These are phyloP conservation scores for Rhododendron ovatum DNA, from an alignment of 148 eudicot genomes.

Conservation along the genomic window DNA sequence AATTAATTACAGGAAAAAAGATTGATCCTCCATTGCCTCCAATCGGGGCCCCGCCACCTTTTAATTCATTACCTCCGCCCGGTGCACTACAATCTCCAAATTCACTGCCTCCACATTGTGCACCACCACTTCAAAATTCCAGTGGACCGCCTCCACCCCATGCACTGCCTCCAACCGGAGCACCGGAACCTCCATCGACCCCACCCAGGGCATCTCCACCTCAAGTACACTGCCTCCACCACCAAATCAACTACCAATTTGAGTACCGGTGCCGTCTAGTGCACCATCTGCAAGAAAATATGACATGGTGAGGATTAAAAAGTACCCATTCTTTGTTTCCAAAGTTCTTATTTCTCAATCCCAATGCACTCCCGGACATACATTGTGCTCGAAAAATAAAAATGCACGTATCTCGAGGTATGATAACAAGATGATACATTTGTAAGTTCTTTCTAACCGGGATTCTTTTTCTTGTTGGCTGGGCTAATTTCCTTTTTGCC, in stretches of 20 bases:
- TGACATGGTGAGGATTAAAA: not conserved
- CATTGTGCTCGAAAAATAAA: too few relatives aligned
- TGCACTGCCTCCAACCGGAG: not conserved
- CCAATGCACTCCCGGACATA: too few relatives aligned
- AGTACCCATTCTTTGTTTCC: not conserved
- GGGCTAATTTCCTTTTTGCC: not conserved
- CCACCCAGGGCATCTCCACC: not conserved
- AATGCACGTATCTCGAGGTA: too few relatives aligned
- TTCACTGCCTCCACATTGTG: not conserved
- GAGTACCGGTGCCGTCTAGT: not conserved
- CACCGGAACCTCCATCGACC: not conserved
- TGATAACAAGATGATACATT: not conserved
- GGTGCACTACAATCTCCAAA: not conserved
- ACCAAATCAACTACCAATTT: not conserved
- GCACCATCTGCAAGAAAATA: not conserved
- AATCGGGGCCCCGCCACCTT: not conserved
- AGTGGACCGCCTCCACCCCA: too few relatives aligned
- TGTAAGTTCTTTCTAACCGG: not conserved
- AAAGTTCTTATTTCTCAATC: too few relatives aligned
- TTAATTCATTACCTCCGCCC: not conserved
- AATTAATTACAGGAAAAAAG: not conserved
- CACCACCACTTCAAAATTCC: too few relatives aligned
- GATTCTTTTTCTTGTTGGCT: not conserved
- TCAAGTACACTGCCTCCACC: not conserved
- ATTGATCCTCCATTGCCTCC: not conserved